Percentiles rank a stretch among this genome's conserved stretches.
phyloP scores from a whole-genome alignment of 257 asterid genomes.

The Solanum chmielewskii region DNA sequence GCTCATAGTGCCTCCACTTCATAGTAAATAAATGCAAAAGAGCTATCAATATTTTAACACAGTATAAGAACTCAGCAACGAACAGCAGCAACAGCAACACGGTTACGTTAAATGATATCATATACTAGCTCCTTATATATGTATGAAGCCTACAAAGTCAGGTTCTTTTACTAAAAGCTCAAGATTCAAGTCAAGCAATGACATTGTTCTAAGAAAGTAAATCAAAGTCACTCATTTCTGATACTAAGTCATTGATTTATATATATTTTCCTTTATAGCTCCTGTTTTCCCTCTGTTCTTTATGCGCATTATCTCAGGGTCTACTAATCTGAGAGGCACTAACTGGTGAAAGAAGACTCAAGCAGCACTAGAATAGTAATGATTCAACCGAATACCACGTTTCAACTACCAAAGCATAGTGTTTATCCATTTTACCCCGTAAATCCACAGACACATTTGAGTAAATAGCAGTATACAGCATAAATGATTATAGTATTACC shows the following conservation, averaged over 20 bases:
- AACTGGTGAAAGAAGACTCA: neutral
- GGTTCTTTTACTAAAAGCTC: neutral
- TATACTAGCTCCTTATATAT: neutral
- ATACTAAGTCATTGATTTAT: neutral
- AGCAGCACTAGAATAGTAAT: neutral
- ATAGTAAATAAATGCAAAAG: neutral
- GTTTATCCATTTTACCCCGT: neutral
- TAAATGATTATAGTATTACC: conserved; percentile 24
- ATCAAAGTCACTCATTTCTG: neutral
- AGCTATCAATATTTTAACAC: neutral
- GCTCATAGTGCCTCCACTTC: neutral
- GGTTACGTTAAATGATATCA: neutral
- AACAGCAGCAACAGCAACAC: neutral
- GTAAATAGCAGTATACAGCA: neutral
- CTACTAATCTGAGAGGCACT: neutral
- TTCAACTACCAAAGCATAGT: neutral
- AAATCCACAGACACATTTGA: neutral
- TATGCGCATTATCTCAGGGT: neutral
- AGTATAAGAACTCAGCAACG: neutral
- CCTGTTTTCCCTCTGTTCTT: neutral
- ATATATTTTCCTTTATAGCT: neutral
- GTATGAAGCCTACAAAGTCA: neutral
- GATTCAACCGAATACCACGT: accelerated
- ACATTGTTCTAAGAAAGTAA: neutral
- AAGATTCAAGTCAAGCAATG: neutral